Conservation (phyloP, 441 rosid species). For the Syzygium syzygioides region DNA sequence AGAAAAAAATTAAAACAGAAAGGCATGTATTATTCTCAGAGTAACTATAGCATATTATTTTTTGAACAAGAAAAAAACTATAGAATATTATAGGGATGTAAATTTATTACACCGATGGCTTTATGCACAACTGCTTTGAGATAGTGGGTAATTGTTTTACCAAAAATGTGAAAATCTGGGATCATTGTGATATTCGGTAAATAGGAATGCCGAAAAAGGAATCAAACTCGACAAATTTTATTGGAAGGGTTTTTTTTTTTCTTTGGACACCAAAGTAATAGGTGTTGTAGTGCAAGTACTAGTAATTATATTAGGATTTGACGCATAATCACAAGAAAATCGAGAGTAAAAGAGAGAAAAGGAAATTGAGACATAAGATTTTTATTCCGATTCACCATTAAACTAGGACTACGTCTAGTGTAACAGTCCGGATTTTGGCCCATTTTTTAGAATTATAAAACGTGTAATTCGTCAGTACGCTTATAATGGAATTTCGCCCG, state of each 20-base stretch:
- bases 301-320: background rate
- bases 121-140: background rate
- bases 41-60: background rate
- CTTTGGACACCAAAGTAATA: background rate
- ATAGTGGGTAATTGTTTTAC: fast-evolving
- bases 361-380: no score
- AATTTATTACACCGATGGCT: background rate
- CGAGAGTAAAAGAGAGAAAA: no score
- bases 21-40: background rate
- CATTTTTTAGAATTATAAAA: no score
- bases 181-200: background rate
- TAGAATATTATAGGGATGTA: background rate
- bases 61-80: no score
- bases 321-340: no score
- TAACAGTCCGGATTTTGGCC: no score
- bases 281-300: background rate
- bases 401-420: no score
- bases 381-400: no score
- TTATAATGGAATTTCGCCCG: no score
- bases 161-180: background rate
- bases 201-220: background rate
- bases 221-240: background rate
- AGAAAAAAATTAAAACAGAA: background rate
- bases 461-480: no score
- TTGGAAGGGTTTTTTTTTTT: background rate